These are phyloP conservation scores for Takashimella koratensis DNA, from an alignment of 1,284 basidiomycete species.

Conservation along the genomic window DNA sequence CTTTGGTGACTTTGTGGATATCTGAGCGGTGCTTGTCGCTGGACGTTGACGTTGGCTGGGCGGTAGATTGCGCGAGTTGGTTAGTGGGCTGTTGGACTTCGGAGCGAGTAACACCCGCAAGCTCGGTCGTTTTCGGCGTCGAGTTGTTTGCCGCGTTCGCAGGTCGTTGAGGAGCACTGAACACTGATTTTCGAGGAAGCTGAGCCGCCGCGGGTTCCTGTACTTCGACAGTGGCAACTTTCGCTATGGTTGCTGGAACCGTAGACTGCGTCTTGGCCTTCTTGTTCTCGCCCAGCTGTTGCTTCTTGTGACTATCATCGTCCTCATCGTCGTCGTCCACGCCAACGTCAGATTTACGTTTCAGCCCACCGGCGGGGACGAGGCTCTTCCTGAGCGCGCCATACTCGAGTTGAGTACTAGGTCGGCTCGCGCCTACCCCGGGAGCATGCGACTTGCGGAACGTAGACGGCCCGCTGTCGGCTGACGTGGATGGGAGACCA, in stretches of 20 bases:
- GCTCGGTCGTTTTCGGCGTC: too few relatives aligned
- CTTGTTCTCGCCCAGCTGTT: not conserved
- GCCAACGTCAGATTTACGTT: slow-evolving; percentile 38
- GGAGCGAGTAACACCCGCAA: not conserved
- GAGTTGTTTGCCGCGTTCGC: not conserved
- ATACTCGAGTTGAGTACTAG: slow-evolving; percentile 12
- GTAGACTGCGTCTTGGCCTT: slow-evolving; percentile 23
- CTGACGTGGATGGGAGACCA: slow-evolving; percentile 3
- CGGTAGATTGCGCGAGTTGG: not conserved
- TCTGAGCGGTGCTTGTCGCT: slow-evolving; percentile 14
- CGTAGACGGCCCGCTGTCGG: not conserved
- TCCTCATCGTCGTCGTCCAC: slow-evolving; percentile 15
- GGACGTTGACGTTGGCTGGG: slow-evolving; percentile 3
- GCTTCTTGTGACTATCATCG: slow-evolving; percentile 15
- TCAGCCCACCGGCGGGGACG: slow-evolving; percentile 25
- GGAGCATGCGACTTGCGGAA: slow-evolving; percentile 19
- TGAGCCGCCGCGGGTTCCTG: slow-evolving; percentile 8
- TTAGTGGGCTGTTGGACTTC: not conserved
- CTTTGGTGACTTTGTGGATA: slow-evolving; percentile 36
- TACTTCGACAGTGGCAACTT: slow-evolving; percentile 30
- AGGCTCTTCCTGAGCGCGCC: slow-evolving; percentile 29
- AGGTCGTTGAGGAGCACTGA: not conserved
- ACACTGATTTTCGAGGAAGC: slow-evolving; percentile 1
- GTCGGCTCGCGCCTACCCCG: slow-evolving; percentile 9
- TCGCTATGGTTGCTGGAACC: too few relatives aligned